Evolutionary conservation across 2,329 filamentous ascomycete species (phyloP).

Genomic region (Cercospora brassicicola): DNA sequence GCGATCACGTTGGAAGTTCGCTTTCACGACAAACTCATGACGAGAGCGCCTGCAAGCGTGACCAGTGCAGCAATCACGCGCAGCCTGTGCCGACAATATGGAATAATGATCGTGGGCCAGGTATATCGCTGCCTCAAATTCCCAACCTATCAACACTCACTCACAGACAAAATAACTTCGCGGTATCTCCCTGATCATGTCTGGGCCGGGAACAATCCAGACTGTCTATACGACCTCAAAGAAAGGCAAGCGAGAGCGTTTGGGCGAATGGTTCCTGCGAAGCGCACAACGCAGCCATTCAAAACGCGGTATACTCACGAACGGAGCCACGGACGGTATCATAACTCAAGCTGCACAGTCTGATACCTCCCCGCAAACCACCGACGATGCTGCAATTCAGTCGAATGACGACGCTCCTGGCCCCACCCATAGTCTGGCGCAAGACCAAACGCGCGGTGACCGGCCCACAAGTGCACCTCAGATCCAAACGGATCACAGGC

Average conservation of each 20-base stretch:
- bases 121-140: neutral
- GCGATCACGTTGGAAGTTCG: neutral
- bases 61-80: neutral
- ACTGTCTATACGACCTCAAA: constrained; percentile 13
- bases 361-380: neutral
- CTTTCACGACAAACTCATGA: neutral
- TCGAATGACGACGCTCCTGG: neutral
- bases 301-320: neutral
- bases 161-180: neutral
- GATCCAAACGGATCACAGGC: neutral
- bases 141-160: neutral
- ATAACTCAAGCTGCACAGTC: neutral
- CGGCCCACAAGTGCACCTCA: neutral
- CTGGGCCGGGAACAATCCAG: constrained; percentile 5
- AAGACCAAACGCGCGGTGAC: neutral
- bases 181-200: neutral
- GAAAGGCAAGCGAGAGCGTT: constrained; percentile 10
- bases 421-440: neutral
- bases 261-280: constrained; percentile 10
- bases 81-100: neutral
- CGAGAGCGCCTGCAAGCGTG: neutral
- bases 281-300: constrained; percentile 6
- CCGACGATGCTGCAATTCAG: neutral
- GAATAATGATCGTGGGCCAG: neutral
- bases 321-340: neutral